Conservation (phyloP, 306 rosid species). For the Cucumis hystrix region DNA sequence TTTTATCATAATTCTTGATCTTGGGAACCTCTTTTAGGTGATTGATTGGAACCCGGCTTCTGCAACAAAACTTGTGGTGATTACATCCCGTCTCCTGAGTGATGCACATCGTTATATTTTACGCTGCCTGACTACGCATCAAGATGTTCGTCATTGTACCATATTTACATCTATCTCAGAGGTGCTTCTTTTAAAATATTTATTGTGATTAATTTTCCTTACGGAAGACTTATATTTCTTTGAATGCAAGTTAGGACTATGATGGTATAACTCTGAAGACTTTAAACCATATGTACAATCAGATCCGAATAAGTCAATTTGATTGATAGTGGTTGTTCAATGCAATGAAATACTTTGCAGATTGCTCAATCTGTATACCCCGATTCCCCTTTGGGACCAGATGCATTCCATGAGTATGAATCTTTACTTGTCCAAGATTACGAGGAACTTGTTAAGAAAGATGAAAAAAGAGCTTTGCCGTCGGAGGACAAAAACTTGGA, state of each 20-base stretch:
- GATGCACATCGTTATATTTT: conserved; percentile 87
- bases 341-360: conserved; percentile 31
- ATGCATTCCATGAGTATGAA: conserved; percentile 85
- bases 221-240: background rate
- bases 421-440: conserved; percentile 87
- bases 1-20: conserved; percentile 1
- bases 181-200: conserved; percentile 36
- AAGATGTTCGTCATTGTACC: conserved; percentile 42
- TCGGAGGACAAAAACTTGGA: conserved; percentile 21
- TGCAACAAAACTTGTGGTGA: conserved; percentile 44
- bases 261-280: background rate
- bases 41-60: conserved; percentile 52
- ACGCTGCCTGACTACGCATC: conserved; percentile 75
- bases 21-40: conserved; percentile 32
- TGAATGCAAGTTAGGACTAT: background rate
- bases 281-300: background rate
- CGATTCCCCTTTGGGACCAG: conserved; percentile 92
- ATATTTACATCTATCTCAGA: conserved; percentile 78
- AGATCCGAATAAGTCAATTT: background rate
- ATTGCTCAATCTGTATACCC: conserved; percentile 64
- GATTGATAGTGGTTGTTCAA: background rate
- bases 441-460: conserved; percentile 60
- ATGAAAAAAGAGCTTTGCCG: conserved; percentile 17
- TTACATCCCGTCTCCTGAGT: conserved; percentile 66
- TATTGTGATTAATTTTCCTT: background rate